Conservation (phyloP, 495 filamentous ascomycete genomes). For the Xylaria venustula region DNA sequence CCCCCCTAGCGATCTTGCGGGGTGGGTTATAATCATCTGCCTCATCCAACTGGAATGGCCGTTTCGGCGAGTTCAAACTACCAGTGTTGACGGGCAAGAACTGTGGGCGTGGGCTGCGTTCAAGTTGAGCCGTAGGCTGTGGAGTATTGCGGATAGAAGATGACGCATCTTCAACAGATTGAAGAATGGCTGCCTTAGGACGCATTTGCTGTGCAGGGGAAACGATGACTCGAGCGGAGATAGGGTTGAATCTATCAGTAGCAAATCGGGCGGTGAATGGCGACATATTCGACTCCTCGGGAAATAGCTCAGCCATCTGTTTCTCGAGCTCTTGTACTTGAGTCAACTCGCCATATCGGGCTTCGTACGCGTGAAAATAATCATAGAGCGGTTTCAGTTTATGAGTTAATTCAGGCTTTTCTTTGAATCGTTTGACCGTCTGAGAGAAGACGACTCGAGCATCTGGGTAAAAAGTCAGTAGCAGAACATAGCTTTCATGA, state of each 20-base stretch:
- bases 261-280: slow-evolving; percentile 76
- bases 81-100: slow-evolving; percentile 37
- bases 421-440: slow-evolving; percentile 72
- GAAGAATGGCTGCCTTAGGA: slow-evolving; percentile 54
- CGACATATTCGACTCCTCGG: slow-evolving; percentile 73
- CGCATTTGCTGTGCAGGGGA: slow-evolving; percentile 72
- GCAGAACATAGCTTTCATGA: not conserved
- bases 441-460: slow-evolving; percentile 93
- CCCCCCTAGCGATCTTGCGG: slow-evolving; percentile 76
- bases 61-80: slow-evolving; percentile 69
- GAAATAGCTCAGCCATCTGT: slow-evolving; percentile 89
- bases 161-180: slow-evolving; percentile 49
- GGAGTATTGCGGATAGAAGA: slow-evolving; percentile 55
- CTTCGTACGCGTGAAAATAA: slow-evolving; percentile 92
- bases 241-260: slow-evolving; percentile 58
- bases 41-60: slow-evolving; percentile 67
- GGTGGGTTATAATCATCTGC: slow-evolving; percentile 69
- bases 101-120: slow-evolving; percentile 49
- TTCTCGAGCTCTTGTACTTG: slow-evolving; percentile 87
- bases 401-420: slow-evolving; percentile 65
- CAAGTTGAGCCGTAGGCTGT: slow-evolving; percentile 26
- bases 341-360: slow-evolving; percentile 84
- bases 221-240: slow-evolving; percentile 74
- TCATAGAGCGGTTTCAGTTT: slow-evolving; percentile 82
- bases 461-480: slow-evolving; percentile 52